Base-by-base conservation (phyloP, 441 rosid genomes). In the Daphne laureola region DNA sequence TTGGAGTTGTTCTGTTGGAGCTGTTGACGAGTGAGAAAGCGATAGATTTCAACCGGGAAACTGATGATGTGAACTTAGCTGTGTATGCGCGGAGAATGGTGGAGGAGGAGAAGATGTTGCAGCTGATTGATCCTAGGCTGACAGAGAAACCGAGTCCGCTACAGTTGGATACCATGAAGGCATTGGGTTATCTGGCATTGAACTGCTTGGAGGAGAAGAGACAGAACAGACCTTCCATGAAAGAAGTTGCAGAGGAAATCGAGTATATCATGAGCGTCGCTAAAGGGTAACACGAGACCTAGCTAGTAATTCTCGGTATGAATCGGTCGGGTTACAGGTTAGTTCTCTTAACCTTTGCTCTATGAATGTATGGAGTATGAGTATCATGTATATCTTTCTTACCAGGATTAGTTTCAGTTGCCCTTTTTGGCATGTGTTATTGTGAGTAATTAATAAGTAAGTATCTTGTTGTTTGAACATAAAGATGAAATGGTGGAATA, bases 151-250 rank as follows among this genome's bases (percentile, higher is more conserved):
- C 70, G 0, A 60, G 53, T n/a, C 25, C 36, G 1, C 1, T 73
- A 8, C 67, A 76, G 51, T 5, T 73, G 55, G 90, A 78, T 4
- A 83, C 80, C 1, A 78, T 80, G 59, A 73, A 72, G 61, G 80
- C 86, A 3, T 44, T 83, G 17, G 79, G 62, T 4, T 59, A 55
- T 62, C 52, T 80, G 18, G 86, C 80, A 0, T 31, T 65, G 56
- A 53, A 61, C n/a, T 80, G 84, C 59, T 38, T 78, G 67, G 80
- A 75, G 31, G 90, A 78, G 14, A 70, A 64, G 17, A 67, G 86
- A 55, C 81, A 82, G 53, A 72, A 75, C 26, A 69, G 89, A 59
- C 86, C 90, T 16, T 63, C 82, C 0, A 83, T 80, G 82, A 78
- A 78, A 63, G 78, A 78, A 51, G 79, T 78, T 9, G 65, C 73